Conservation (phyloP, 2,329 filamentous ascomycete genomes). For the Pezizomycotina sp. region DNA sequence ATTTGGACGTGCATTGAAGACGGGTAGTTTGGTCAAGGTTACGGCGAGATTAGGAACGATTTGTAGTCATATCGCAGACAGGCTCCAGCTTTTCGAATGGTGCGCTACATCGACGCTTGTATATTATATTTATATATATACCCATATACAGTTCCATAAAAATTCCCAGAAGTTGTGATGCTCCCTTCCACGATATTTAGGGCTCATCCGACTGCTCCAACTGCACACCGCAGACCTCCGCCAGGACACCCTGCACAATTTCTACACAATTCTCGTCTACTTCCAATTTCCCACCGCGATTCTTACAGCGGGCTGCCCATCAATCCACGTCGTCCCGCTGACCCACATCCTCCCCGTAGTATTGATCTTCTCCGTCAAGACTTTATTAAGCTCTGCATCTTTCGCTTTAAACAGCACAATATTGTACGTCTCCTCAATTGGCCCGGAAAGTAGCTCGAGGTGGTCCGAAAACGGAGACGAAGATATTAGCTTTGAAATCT, state of each 20-base stretch:
- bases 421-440: constrained; percentile 43
- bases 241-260: constrained; percentile 48
- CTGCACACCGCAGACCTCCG: constrained; percentile 30
- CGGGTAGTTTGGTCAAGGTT: constrained; percentile 2
- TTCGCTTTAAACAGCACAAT: constrained; percentile 64
- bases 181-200: too few species aligned
- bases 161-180: too few species aligned
- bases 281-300: constrained; percentile 79
- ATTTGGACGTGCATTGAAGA: constrained; percentile 14
- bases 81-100: too few species aligned
- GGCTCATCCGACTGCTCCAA: background rate
- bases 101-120: too few species aligned
- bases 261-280: constrained; percentile 44
- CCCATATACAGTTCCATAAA: too few species aligned
- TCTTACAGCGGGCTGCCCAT: constrained; percentile 50
- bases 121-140: too few species aligned
- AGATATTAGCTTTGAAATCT: constrained; percentile 42
- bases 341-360: constrained; percentile 59
- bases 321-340: constrained; percentile 64
- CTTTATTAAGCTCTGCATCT: constrained; percentile 45
- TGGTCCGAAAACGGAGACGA: constrained; percentile 6
- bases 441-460: constrained; percentile 23
- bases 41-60: too few species aligned
- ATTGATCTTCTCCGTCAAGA: constrained; percentile 59
- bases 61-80: too few species aligned